phyloP scores from a whole-genome alignment of 306 rosid genomes.

The Gynostemma pentaphyllum region DNA sequence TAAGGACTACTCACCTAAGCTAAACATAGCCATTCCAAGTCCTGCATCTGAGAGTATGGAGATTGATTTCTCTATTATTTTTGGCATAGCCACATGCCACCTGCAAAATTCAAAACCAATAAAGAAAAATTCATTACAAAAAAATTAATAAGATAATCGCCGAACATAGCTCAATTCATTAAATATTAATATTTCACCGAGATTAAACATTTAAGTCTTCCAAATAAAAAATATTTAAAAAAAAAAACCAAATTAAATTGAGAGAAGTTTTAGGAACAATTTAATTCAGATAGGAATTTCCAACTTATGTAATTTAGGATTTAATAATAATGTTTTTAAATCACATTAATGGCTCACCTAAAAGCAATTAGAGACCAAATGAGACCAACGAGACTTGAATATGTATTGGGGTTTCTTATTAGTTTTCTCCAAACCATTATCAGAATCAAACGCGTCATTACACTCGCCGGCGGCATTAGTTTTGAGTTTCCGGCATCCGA shows the following conservation, averaged over 20 bases:
- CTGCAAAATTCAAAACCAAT: slow-evolving; percentile 23
- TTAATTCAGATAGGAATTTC: background rate
- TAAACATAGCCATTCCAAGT: slow-evolving; percentile 99
- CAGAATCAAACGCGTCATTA: slow-evolving; percentile 84
- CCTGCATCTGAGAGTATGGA: slow-evolving; percentile 98
- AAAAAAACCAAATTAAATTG: too few relatives aligned
- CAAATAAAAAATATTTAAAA: too few relatives aligned
- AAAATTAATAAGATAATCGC: background rate
- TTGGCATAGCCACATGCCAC: slow-evolving; percentile 88
- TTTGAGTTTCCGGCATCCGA: slow-evolving; percentile 24
- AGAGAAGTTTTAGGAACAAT: background rate
- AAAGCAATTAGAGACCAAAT: slow-evolving; percentile 74
- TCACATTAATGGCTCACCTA: slow-evolving; percentile 33
- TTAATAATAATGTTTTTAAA: background rate
- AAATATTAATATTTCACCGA: too few relatives aligned
- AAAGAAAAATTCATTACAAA: background rate
- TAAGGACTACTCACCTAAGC: slow-evolving; percentile 63
- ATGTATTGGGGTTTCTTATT: slow-evolving; percentile 94
- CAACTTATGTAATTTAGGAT: background rate
- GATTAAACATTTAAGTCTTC: too few relatives aligned
- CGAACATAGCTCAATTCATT: too few relatives aligned
- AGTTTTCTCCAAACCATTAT: slow-evolving; percentile 99
- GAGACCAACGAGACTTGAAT: slow-evolving; percentile 92
- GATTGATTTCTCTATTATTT: slow-evolving; percentile 63
- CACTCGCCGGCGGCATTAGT: slow-evolving; percentile 98